phyloP scores from a whole-genome alignment of 2,329 filamentous ascomycete genomes.

The Cercospora sp. region DNA sequence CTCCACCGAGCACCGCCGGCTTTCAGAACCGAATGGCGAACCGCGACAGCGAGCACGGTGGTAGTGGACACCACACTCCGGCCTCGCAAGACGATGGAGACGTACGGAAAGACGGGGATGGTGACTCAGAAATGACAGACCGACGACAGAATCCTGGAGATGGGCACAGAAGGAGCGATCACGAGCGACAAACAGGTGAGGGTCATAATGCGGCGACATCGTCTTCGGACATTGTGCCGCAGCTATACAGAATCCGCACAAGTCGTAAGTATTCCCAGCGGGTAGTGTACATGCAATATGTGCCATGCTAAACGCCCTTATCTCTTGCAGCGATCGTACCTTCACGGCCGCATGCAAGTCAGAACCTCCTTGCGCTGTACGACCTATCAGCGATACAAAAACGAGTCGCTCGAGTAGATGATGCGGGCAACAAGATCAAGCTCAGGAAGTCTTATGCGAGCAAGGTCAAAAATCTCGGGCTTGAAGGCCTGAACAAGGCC shows the following conservation, averaged over 20 bases:
- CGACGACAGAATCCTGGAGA: conserved; percentile 25
- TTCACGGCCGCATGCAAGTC: conserved; percentile 57
- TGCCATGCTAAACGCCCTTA: conserved; percentile 41
- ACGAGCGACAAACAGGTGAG: conserved; percentile 45
- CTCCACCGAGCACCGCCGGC: conserved; percentile 46
- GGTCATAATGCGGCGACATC: conserved; percentile 5
- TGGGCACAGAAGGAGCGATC: conserved; percentile 47
- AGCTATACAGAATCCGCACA: conserved; percentile 34
- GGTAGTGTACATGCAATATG: conserved; percentile 27
- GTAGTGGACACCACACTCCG: conserved; percentile 33
- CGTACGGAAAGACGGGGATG: conserved; percentile 41
- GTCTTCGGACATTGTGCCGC: conserved; percentile 11
- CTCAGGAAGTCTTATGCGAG: conserved; percentile 59
- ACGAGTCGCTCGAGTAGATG: conserved; percentile 60
- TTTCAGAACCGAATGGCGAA: conserved; percentile 33
- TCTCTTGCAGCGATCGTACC: conserved; percentile 42
- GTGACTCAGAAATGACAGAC: conserved; percentile 46
- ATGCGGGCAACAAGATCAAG: conserved; percentile 66
- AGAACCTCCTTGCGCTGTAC: conserved; percentile 62
- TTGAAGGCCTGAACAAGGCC: conserved; percentile 53
- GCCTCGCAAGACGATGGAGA: conserved; percentile 30
- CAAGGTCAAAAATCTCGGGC: conserved; percentile 52
- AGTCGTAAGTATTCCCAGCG: conserved; percentile 36
- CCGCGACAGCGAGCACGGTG: conserved; percentile 29
- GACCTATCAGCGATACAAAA: conserved; percentile 56